A percentile compares a stretch with the other conserved stretches of the same genome.
Conservation (phyloP, 345 rosid species). For the Populus deltoides region DNA sequence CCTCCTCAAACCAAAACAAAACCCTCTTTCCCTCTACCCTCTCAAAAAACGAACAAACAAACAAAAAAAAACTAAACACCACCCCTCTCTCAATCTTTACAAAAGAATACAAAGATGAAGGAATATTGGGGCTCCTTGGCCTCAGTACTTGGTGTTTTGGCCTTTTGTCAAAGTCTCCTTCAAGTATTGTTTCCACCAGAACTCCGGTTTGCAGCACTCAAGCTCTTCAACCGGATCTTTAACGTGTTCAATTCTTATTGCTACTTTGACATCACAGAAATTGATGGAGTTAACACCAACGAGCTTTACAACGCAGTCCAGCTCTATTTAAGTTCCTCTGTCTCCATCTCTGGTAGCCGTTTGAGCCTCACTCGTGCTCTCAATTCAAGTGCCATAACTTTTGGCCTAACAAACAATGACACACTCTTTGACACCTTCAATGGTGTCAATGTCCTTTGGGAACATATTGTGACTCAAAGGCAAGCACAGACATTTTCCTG, state of each 20-base stretch:
- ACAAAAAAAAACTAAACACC: not conserved
- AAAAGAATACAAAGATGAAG: constrained; percentile 36
- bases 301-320: constrained; percentile 99
- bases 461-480: constrained; percentile 80
- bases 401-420: constrained; percentile 82
- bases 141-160: constrained; percentile 75
- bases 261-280: constrained; percentile 91
- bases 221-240: constrained; percentile 50
- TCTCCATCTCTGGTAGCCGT: constrained; percentile 72
- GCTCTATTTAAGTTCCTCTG: constrained; percentile 77
- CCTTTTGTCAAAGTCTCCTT: constrained; percentile 74
- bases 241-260: constrained; percentile 60
- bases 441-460: constrained; percentile 72
- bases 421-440: constrained; percentile 58
- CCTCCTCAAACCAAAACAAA: not conserved
- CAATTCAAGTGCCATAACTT: constrained; percentile 84
- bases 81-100: not conserved
- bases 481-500: constrained; percentile 77
- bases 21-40: constrained; percentile 9
- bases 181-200: constrained; percentile 79
- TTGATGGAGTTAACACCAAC: constrained; percentile 97
- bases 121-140: constrained; percentile 84
- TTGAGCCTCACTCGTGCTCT: constrained; percentile 79
- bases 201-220: constrained; percentile 67
- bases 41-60: not conserved